Evolutionary conservation across 2,329 filamentous ascomycete genomes (phyloP), one percentile per base, ranked within the genome.

Genomic region (Fusarium sp.): DNA sequence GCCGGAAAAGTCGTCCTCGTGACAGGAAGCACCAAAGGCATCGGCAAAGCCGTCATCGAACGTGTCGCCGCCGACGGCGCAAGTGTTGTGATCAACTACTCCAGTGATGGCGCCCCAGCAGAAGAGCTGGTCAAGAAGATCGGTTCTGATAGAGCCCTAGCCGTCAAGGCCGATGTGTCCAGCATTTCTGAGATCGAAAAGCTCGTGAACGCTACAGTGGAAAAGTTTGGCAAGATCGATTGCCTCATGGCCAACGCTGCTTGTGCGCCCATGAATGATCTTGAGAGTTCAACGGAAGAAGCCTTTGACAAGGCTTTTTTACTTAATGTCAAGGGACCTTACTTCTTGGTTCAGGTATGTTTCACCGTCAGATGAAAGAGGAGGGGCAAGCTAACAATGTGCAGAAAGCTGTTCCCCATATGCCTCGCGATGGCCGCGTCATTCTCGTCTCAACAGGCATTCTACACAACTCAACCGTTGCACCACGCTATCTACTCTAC

Each of bases 321-420:
- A 3, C 48, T 63, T 0, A 63, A 63, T 1, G 60, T 62, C 0
- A 63, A 62, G 14, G 58, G 60, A 0, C 60, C 60, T 4, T 63
- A 62, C 12, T 62, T 63, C 1, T 16, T 63, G 0, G 60, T 63
- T 2, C 60, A 62, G 4, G 60, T 44, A 13, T 8, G 42, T 37
- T 0, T 4, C 13, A 6, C 0, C 4, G 2, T 0, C 9, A 0
- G 1, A n/a, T 6, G 0, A 11, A 8, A 1, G 1, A 0, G 2
- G 0, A 13, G 2, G 2, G 0, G 0, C 5, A 1, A 11, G 6
- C 21, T 62, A 13, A 62, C 10, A 18, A 16, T 10, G 1, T 7
- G 0, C 5, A 63, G 60, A 49, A 63, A 63, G 37, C 23, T 6
- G 43, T 62, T 2, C 51, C 59, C 6, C 28, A 63, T 10, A 63